Percentiles rank a stretch among this genome's conserved stretches.
These are phyloP conservation scores for Orychophragmus violaceus DNA, from an alignment of 345 rosid genomes.

Conservation along the genomic window DNA sequence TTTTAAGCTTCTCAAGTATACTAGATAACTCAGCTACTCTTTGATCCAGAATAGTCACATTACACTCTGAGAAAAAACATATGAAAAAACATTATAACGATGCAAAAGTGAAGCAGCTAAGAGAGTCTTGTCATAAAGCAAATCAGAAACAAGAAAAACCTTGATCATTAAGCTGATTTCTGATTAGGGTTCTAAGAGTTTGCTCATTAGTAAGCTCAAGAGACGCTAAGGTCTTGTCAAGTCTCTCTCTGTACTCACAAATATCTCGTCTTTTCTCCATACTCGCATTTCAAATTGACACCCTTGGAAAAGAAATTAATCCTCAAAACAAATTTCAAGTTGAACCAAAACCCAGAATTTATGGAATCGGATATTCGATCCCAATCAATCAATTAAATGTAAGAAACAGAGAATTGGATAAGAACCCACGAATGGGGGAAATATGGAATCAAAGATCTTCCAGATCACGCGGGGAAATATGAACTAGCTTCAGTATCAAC, in stretches of 20 bases:
- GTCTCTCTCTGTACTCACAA: constrained; percentile 59
- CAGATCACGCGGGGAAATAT: too few species aligned
- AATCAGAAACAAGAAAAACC: constrained; percentile 28
- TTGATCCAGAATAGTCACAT: constrained; percentile 44
- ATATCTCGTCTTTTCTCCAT: constrained; percentile 50
- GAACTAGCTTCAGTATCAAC: too few species aligned
- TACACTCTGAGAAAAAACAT: constrained; percentile 41
- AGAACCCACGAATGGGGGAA: too few species aligned
- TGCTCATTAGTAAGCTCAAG: constrained; percentile 51
- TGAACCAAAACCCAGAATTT: too few species aligned
- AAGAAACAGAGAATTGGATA: too few species aligned
- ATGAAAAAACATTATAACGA: not conserved
- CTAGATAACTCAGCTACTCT: constrained; percentile 51
- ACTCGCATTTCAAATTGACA: too few species aligned
- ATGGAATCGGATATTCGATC: too few species aligned
- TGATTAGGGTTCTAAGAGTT: constrained; percentile 45
- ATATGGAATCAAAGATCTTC: too few species aligned
- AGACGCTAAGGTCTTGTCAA: constrained; percentile 65
- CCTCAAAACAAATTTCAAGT: not conserved
- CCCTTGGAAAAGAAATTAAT: not conserved
- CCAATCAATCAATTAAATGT: too few species aligned
- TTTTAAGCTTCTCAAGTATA: constrained; percentile 81
- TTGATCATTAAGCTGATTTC: constrained; percentile 44
- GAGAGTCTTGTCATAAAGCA: not conserved
- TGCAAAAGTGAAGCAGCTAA: not conserved